phyloP scores from a whole-genome alignment of 192 early-diverging fungal genomes.

The Gamsiella multidivaricata region DNA sequence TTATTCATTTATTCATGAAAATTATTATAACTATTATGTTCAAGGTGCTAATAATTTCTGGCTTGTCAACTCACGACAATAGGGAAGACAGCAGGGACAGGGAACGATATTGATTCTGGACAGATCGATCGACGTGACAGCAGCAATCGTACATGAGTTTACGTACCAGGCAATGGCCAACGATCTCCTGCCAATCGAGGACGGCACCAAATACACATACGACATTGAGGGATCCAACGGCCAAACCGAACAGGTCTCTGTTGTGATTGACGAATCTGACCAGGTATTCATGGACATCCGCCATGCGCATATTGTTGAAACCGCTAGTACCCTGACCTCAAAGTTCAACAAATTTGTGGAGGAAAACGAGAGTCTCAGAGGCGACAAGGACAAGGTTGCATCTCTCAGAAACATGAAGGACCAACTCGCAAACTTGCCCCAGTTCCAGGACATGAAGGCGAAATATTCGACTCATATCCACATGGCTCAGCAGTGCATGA shows the following conservation, averaged over 20 bases:
- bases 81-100: slow-evolving; percentile 64
- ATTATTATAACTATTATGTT: too few species aligned
- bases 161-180: slow-evolving; percentile 99
- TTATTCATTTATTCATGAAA: neutral
- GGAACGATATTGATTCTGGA: slow-evolving; percentile 91
- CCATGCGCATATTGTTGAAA: slow-evolving; percentile 86
- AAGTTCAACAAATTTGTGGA: slow-evolving; percentile 83
- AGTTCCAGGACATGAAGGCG: slow-evolving; percentile 86
- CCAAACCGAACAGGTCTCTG: slow-evolving; percentile 55
- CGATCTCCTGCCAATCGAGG: slow-evolving; percentile 81
- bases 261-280: slow-evolving; percentile 80
- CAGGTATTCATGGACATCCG: slow-evolving; percentile 80
- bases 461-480: slow-evolving; percentile 89
- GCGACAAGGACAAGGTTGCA: slow-evolving; percentile 65
- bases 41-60: too few species aligned
- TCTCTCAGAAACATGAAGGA: slow-evolving; percentile 88
- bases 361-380: slow-evolving; percentile 76
- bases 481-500: slow-evolving; percentile 86
- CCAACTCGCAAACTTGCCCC: slow-evolving; percentile 82
- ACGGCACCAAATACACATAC: slow-evolving; percentile 74
- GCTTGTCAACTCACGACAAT: too few species aligned
- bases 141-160: slow-evolving; percentile 97
- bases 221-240: slow-evolving; percentile 60
- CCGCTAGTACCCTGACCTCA: slow-evolving; percentile 74
- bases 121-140: slow-evolving; percentile 88